Evolutionary conservation across 306 rosid genomes (phyloP).

Genomic region (Argentina anserina): DNA sequence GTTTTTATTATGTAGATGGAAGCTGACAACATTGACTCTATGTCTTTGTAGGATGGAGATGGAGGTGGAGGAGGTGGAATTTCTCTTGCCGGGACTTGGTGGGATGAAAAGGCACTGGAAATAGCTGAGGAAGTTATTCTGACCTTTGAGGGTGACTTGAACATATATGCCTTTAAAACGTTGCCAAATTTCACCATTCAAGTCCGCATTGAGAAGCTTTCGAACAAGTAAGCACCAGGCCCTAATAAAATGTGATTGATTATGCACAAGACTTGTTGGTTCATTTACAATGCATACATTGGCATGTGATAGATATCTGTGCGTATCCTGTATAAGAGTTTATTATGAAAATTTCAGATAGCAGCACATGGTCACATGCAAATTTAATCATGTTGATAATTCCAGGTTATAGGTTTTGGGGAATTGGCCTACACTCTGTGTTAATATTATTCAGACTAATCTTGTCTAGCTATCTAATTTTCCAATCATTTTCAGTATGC

Average conservation of each 20-base stretch:
- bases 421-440: neutral
- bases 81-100: conserved; percentile 83
- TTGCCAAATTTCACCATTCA: conserved; percentile 57
- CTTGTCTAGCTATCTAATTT: neutral
- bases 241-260: neutral
- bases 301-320: neutral
- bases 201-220: conserved; percentile 81
- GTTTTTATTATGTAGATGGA: neutral
- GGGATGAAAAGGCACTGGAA: conserved; percentile 81
- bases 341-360: neutral
- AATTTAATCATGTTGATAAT: neutral
- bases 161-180: conserved; percentile 74
- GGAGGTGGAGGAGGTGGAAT: conserved; percentile 89
- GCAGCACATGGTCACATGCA: neutral
- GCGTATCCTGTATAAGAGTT: neutral
- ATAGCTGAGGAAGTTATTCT: conserved; percentile 69
- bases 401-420: neutral
- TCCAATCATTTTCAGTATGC: neutral
- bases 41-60: conserved; percentile 69
- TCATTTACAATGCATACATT: neutral
- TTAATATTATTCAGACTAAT: neutral
- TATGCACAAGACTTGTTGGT: neutral
- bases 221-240: conserved; percentile 55
- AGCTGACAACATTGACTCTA: neutral
- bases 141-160: conserved; percentile 69